A percentile compares a stretch with the other conserved stretches of the same genome.
Evolutionary conservation across 1,139 yeast genomes (phyloP).

Genomic region (Suhomyces terraborum): DNA sequence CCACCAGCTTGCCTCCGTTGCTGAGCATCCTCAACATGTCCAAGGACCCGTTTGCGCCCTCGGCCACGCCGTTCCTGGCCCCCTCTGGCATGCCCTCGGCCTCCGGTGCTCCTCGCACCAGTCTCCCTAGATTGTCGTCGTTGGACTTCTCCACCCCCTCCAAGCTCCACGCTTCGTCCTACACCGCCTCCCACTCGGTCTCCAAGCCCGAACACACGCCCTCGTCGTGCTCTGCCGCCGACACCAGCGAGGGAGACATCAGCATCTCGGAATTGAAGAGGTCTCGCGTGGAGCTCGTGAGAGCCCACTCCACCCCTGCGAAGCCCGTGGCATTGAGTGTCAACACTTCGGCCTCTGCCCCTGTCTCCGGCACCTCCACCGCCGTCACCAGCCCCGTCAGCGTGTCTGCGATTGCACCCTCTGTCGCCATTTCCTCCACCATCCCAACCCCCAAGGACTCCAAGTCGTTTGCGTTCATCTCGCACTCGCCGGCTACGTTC

Average conservation of each 20-base stretch:
- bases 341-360: conserved; percentile 1
- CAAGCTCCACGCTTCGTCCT: conserved; percentile 4
- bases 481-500: conserved; percentile 86
- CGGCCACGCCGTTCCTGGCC: conserved; percentile 13
- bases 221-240: conserved; percentile 12
- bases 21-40: conserved; percentile 32
- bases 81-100: conserved; percentile 3
- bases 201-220: conserved; percentile 4
- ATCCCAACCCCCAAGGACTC: conserved; percentile 5
- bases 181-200: not conserved
- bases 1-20: conserved; percentile 45
- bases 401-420: no score
- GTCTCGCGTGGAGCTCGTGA: conserved; percentile 5
- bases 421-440: not conserved
- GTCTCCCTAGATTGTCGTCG: conserved; percentile 9
- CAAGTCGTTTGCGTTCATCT: conserved; percentile 76
- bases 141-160: conserved; percentile 18
- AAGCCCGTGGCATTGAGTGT: not conserved
- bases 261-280: conserved; percentile 18
- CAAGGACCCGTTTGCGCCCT: conserved; percentile 9
- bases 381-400: not conserved
- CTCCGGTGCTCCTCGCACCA: conserved; percentile 2
- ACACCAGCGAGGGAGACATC: conserved; percentile 20
- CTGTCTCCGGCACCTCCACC: conserved; percentile 2
- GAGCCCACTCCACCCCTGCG: conserved; percentile 4